Evolutionary conservation across 495 filamentous ascomycete genomes (phyloP), one percentile per base, ranked within the genome.

Genomic region (Friedmanniomyces endolithicus): DNA sequence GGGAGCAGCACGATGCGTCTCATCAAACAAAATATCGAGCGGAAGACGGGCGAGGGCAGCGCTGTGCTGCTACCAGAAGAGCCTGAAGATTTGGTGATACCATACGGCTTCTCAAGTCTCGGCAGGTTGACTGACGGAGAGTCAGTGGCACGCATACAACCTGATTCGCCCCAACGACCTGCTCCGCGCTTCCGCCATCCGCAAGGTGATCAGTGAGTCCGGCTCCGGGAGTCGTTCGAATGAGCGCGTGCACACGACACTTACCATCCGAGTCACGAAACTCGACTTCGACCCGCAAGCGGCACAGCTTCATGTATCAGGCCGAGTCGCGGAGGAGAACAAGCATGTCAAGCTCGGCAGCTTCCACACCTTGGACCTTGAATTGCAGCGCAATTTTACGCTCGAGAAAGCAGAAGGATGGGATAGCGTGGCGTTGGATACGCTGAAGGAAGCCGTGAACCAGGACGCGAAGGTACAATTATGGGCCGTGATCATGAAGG

Each of bases 101-200:
- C 47, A 25, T 24, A 44, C 16, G 12, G 6, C 7, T 55, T 40
- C 37, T 17, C 50, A 43, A 6, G 25, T 11, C 29, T 52, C n/a
- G 44, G 48, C 27, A 33, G 17, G 39, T 22, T 51, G 27, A 25
- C 29, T 40, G 9, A 17, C 45, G 51, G 55, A 49, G n/a, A 31
- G 52, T 25, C 58, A 92, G 87, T 98, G 92, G 92, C 90, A 96
- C 64, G 84, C 85, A 67, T 90, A 95, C 76, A 98, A 98, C 71
- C 78, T 98, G 35, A 90, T 98, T 67, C 79, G 82, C 12, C 78
- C 82, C 23, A 76, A 72, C 35, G 94, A 98, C 61, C 71, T 87
- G 46, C 75, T 98, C 53, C 82, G 82, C 59, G 89, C 88, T 27
- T 85, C 83, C 50, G 87, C 92, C 40, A 72, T 92, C 53, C 88